Evolutionary conservation across 2,329 filamentous ascomycete species (phyloP), one percentile per base, ranked within the genome.

Genomic region (Bertia moriformis): DNA sequence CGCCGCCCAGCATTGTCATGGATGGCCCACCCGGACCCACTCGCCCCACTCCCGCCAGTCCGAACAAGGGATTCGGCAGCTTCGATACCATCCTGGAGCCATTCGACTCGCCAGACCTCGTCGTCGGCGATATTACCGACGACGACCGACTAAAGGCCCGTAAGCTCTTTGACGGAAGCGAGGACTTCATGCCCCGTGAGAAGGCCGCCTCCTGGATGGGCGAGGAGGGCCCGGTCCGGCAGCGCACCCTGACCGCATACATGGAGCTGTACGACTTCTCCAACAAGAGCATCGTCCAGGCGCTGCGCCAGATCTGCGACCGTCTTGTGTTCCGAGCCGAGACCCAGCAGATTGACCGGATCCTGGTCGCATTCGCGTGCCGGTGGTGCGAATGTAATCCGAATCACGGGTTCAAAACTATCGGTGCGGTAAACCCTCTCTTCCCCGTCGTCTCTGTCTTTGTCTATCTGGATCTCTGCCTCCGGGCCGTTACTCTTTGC

Each of bases 381-480:
- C 70, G 89, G 44, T 98, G 91, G 91, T 94, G 86, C 55, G 74
- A 83, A 48, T 95, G 88, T 66, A 98, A 98, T 54, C 75, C 83
- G 1, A 81, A 78, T 33, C 87, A 98, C 58, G 88, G 89, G 13
- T 98, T 96, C 68, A 95, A 91, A 59, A 76, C 82, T 40, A 75
- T 69, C 48, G 85, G 84, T 88, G 67, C 61, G 77, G 24, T n/a
- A 29, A n/a, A 29, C 12, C n/a, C 24, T 29, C 24, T 12, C 24
- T 12, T 29, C 24, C 12, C 12, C 12, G n/a, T 40, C 15, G 40
- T 3, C n/a, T 36, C 4, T 14, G 17, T 17, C 17, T 24, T 19
- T 37, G 15, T 30, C 13, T 14, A 36, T 14, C 36, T 24, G 38
- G n/a, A 18, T 32, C 38, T 12, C 37, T 35, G 14, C 32, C n/a